Evolutionary conservation across 805 yeast species (phyloP), one percentile per base, ranked within the genome.

Genomic region (Kurtzmaniella fragi): DNA sequence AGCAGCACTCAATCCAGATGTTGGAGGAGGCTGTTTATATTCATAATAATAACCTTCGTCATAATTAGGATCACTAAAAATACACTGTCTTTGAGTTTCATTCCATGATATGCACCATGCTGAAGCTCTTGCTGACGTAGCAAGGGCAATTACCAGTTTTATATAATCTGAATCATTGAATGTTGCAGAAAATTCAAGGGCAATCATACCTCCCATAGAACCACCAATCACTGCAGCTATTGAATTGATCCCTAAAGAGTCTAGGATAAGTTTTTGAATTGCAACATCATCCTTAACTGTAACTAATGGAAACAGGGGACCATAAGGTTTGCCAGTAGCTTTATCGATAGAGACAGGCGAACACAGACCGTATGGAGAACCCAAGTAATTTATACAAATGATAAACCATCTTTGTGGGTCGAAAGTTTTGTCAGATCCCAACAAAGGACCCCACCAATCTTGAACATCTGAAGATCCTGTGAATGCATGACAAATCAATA

Each of bases 91-190:
- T 63, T 93, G 99, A 2, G 99, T 95, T 57, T 93, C 99, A 39
- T 95, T 91, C 99, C 99, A 93, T 3, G 96, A 86, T 31, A 93
- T 93, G 49, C 98, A 93, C 99, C 99, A 93, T 0, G 99, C 99
- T 2, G 95, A 84, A 32, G 90, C 95, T 54, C 95, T 73, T 0
- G 98, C 96, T 17, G 95, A 80, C 0, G 98, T 91, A 1, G 99
- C 99, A 39, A 91, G 64, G 0, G 96, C 91, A 11, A 91, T 81
- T 16, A 85, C 69, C 31, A 75, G 68, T 42, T 74, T 73, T 27
- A 93, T 95, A 55, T 77, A 93, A 2, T 71, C 74, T 1, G 68
- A 57, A 3, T 83, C 83, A 40, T 78, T 81, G 56, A 76, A 87
- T 2, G 64, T 62, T 1, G 70, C 55, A 3, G 89, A 78, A 75